Conservation (phyloP, 176 grass and related monocot genomes). For the Carex myosuroides region DNA sequence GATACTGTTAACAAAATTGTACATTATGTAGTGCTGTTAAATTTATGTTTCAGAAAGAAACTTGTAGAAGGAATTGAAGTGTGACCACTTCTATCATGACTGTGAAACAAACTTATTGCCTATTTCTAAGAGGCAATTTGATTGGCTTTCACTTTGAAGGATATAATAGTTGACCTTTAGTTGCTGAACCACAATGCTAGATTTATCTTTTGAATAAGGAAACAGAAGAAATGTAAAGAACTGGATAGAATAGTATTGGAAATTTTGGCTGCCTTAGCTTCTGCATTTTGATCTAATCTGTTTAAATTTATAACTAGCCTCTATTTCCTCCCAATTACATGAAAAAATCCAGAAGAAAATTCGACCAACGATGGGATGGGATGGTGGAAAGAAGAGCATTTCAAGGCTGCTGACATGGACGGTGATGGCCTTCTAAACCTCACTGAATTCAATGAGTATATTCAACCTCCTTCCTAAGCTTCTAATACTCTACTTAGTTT, state of each 20-base stretch:
- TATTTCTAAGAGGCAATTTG: not conserved
- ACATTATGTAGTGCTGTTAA: not conserved
- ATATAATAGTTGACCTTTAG: not conserved
- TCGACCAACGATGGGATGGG: conserved; percentile 63
- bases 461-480: conserved; percentile 1
- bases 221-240: not conserved
- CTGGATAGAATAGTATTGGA: not conserved
- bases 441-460: conserved; percentile 86
- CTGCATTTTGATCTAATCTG: conserved; percentile 5
- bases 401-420: conserved; percentile 68
- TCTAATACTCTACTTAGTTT: conserved; percentile 17
- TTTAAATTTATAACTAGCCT: conserved; percentile 6
- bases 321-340: conserved; percentile 1
- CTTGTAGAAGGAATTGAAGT: not conserved
- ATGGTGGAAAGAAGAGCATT: conserved; percentile 94
- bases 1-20: not conserved
- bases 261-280: not conserved
- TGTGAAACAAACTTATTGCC: not conserved
- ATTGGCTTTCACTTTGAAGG: not conserved
- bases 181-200: not conserved
- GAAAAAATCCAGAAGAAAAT: conserved; percentile 55
- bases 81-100: not conserved
- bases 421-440: conserved; percentile 71
- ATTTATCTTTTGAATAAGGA: conserved; percentile 7
- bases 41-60: not conserved